These are phyloP conservation scores for Zarea fungicola DNA, from an alignment of 2,329 filamentous ascomycete genomes.

Conservation along the genomic window DNA sequence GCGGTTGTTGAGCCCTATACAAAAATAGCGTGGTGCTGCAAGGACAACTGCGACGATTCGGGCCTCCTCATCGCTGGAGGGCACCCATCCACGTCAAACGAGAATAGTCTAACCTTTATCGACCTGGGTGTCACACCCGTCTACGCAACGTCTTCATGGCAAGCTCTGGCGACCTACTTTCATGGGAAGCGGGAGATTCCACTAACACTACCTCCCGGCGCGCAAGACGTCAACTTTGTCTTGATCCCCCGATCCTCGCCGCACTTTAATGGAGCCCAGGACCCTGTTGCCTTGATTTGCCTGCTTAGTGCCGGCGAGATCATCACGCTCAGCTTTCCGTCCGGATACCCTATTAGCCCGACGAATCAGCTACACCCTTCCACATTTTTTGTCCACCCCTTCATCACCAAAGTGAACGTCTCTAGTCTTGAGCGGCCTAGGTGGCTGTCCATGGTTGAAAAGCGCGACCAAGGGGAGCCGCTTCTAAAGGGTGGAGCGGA, in stretches of 20 bases:
- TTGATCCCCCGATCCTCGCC: constrained; percentile 78
- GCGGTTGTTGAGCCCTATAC: constrained; percentile 68
- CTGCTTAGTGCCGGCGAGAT: constrained; percentile 83
- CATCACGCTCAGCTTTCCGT: constrained; percentile 86
- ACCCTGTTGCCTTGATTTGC: constrained; percentile 79
- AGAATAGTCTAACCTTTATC: constrained; percentile 79
- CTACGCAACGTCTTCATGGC: constrained; percentile 89
- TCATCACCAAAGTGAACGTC: constrained; percentile 68
- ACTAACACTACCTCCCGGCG: constrained; percentile 70
- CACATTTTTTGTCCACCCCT: constrained; percentile 84
- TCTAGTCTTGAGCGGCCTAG: constrained; percentile 68
- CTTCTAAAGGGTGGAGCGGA: constrained; percentile 76
- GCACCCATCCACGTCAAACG: constrained; percentile 57
- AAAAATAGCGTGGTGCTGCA: constrained; percentile 87
- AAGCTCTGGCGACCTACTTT: constrained; percentile 72
- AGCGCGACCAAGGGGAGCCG: constrained; percentile 68
- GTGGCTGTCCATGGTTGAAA: constrained; percentile 91
- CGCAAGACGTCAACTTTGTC: constrained; percentile 74
- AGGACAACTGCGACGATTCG: constrained; percentile 89
- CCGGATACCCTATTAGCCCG: constrained; percentile 82
- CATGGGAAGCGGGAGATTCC: constrained; percentile 67
- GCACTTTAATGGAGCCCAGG: constrained; percentile 81
- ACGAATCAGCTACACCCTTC: constrained; percentile 91
- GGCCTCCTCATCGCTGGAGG: constrained; percentile 84
- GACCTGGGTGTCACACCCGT: constrained; percentile 85